phyloP scores from a whole-genome alignment of 495 filamentous ascomycete genomes.

The Platismatia glauca region DNA sequence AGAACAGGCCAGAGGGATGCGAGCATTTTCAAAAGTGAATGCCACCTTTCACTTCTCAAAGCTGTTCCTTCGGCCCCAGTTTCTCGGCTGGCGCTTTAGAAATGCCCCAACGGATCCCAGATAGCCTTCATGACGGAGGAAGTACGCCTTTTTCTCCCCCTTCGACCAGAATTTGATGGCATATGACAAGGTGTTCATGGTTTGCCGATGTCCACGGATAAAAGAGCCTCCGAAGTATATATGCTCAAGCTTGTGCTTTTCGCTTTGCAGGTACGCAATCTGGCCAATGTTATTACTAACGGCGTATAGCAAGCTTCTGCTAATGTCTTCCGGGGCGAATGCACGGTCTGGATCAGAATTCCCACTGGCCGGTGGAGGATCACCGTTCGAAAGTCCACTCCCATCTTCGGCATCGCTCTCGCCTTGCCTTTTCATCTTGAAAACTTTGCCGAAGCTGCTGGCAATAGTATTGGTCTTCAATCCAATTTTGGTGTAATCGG shows the following conservation, averaged over 20 bases:
- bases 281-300: constrained; percentile 96
- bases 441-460: constrained; percentile 92
- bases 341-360: constrained; percentile 27
- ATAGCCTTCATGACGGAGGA: constrained; percentile 92
- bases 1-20: not conserved
- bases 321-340: constrained; percentile 59
- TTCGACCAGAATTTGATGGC: constrained; percentile 97
- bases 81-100: constrained; percentile 76
- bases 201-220: constrained; percentile 91
- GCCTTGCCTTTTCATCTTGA: constrained; percentile 69
- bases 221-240: constrained; percentile 98
- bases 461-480: constrained; percentile 90
- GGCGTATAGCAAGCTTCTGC: constrained; percentile 69
- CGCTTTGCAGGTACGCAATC: constrained; percentile 89
- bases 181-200: constrained; percentile 92
- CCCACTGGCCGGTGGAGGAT: constrained; percentile 26
- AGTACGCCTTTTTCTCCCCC: constrained; percentile 89
- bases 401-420: constrained; percentile 72
- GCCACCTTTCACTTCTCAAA: constrained; percentile 31
- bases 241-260: constrained; percentile 79
- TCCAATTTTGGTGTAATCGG: constrained; percentile 90
- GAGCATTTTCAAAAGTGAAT: not conserved
- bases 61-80: constrained; percentile 84
- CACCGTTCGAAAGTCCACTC: constrained; percentile 49
- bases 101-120: constrained; percentile 95